A percentile compares a stretch with the other conserved stretches of the same genome.
These are phyloP conservation scores for Penicillium soppii DNA, from an alignment of 495 filamentous ascomycete genomes.

Conservation along the genomic window DNA sequence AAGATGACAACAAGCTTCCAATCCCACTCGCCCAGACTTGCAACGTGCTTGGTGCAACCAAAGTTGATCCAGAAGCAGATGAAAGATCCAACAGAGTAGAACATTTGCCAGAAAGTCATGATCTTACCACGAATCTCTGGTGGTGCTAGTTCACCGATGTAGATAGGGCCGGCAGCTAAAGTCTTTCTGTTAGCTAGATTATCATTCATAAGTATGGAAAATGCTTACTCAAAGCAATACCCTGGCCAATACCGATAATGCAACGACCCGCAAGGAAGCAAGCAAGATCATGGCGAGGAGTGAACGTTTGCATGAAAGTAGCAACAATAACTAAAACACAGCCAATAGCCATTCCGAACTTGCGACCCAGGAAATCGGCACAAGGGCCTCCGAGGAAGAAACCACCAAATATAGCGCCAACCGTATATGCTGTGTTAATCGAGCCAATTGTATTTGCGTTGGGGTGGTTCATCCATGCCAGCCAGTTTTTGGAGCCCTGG, in stretches of 20 bases:
- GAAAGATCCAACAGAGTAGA: conserved; percentile 63
- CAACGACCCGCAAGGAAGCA: conserved; percentile 62
- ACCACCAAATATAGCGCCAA: conserved; percentile 61
- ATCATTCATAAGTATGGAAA: background rate
- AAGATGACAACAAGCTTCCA: conserved; percentile 64
- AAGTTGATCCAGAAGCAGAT: conserved; percentile 64
- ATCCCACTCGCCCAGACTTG: conserved; percentile 58
- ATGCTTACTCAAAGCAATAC: conserved; percentile 60
- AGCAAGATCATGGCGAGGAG: conserved; percentile 53
- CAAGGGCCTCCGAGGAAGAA: conserved; percentile 59
- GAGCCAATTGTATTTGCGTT: conserved; percentile 51
- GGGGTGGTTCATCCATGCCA: conserved; percentile 55
- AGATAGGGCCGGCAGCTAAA: conserved; percentile 56
- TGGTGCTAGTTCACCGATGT: conserved; percentile 61
- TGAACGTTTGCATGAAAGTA: conserved; percentile 62
- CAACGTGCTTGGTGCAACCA: conserved; percentile 50
- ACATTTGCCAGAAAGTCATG: conserved; percentile 70
- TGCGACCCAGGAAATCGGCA: conserved; percentile 58
- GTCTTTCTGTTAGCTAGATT: conserved; percentile 3
- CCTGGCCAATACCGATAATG: conserved; percentile 64
- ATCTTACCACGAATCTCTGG: conserved; percentile 60
- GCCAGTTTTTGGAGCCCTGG: conserved; percentile 58
- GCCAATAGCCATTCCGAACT: conserved; percentile 57
- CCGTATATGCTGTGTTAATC: conserved; percentile 62
- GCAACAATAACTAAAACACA: conserved; percentile 58